phyloP scores from a whole-genome alignment of 257 asterid genomes.

The Ophiorrhiza pumila region DNA sequence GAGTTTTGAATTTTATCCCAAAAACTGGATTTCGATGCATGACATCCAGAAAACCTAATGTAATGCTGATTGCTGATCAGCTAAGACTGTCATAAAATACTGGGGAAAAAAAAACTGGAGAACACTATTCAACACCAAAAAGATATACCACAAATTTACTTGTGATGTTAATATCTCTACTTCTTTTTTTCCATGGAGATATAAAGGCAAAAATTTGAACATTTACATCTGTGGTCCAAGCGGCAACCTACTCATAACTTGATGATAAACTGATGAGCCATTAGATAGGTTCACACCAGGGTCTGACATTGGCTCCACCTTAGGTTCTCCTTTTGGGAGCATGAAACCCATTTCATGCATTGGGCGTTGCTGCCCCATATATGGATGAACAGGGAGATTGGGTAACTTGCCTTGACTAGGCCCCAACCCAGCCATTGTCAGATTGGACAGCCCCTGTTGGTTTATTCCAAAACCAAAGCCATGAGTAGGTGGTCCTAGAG shows the following conservation, averaged over 20 bases:
- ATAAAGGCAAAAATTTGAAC: constrained; percentile 25
- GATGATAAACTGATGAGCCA: constrained; percentile 53
- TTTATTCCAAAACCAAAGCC: constrained; percentile 50
- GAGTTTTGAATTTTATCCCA: not conserved
- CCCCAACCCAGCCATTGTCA: constrained; percentile 44
- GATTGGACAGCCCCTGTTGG: constrained; percentile 39
- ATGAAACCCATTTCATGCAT: constrained; percentile 37
- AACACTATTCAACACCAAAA: not conserved
- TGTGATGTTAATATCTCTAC: constrained; percentile 20
- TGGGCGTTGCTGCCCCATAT: constrained; percentile 38
- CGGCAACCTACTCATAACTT: constrained; percentile 58
- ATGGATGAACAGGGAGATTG: constrained; percentile 34
- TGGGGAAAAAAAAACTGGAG: constrained; percentile 8
- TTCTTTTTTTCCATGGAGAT: constrained; percentile 6
- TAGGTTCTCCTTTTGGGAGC: constrained; percentile 57
- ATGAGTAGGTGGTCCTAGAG: constrained; percentile 41
- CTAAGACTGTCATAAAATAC: not conserved
- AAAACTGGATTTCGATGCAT: not conserved
- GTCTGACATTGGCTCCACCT: constrained; percentile 48
- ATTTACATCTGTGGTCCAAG: constrained; percentile 65
- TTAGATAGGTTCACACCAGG: constrained; percentile 39
- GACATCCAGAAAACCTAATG: not conserved
- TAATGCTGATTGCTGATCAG: no score
- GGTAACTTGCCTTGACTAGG: constrained; percentile 41
- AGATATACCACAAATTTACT: constrained; percentile 6